A percentile compares a stretch with the other conserved stretches of the same genome.
These are phyloP conservation scores for Leucocoprinus sp. DNA, from an alignment of 768 basidiomycete genomes.

Conservation along the genomic window DNA sequence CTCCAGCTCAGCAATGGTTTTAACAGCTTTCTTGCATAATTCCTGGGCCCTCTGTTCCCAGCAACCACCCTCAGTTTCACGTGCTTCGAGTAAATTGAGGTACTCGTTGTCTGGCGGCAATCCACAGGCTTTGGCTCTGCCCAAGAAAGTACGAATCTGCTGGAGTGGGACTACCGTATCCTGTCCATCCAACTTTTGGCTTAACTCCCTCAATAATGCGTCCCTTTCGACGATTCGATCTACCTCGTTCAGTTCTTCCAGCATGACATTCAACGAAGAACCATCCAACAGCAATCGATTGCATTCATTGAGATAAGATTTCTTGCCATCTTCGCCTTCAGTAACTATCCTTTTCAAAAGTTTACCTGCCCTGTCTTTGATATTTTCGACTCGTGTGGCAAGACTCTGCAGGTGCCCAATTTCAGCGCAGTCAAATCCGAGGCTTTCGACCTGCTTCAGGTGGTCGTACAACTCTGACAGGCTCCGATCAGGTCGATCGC, in stretches of 20 bases:
- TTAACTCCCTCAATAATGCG: conserved; percentile 67
- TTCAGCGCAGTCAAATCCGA: conserved; percentile 84
- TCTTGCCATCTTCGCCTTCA: conserved; percentile 30
- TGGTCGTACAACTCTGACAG: conserved; percentile 65
- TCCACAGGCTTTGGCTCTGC: conserved; percentile 61
- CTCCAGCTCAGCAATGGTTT: conserved; percentile 72
- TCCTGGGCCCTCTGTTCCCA: conserved; percentile 72
- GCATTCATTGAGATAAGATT: conserved; percentile 59
- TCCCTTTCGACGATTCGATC: conserved; percentile 78
- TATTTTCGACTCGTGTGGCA: conserved; percentile 57
- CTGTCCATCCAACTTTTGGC: conserved; percentile 62
- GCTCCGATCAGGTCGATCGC: conserved; percentile 63
- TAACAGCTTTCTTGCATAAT: conserved; percentile 59
- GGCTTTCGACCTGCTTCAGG: conserved; percentile 60
- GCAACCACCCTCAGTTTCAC: conserved; percentile 56
- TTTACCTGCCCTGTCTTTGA: conserved; percentile 43
- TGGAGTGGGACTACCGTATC: conserved; percentile 53
- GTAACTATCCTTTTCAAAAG: conserved; percentile 31
- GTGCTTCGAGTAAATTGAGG: conserved; percentile 54
- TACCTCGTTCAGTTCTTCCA: conserved; percentile 72
- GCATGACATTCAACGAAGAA: conserved; percentile 71
- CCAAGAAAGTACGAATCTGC: conserved; percentile 67
- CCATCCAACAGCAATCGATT: conserved; percentile 62
- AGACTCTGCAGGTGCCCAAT: conserved; percentile 47
- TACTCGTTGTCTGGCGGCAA: conserved; percentile 58